A percentile compares a stretch with the other conserved stretches of the same genome.
Conservation (phyloP, 805 yeast species). For the Priceomyces melissophilus region DNA sequence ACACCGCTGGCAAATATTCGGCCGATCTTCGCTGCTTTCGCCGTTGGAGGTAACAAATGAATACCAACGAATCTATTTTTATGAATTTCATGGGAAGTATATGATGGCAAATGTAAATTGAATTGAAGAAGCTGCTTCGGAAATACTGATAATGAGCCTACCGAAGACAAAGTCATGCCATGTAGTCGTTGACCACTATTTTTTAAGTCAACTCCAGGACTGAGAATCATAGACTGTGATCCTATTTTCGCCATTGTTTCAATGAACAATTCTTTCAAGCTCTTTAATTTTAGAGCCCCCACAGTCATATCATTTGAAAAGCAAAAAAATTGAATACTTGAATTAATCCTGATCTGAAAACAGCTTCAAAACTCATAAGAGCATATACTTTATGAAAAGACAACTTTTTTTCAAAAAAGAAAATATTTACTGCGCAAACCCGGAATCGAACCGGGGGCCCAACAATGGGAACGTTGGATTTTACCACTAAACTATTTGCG, state of each 20-base stretch:
- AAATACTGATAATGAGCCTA: conserved; percentile 72
- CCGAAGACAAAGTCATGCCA: conserved; percentile 86
- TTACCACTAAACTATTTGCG: conserved; percentile 6
- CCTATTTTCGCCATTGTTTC: conserved; percentile 35
- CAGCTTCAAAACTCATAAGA: too few relatives aligned
- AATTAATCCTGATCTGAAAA: too few relatives aligned
- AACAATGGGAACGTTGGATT: conserved; percentile 6
- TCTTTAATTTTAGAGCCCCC: too few relatives aligned
- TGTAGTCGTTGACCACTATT: conserved; percentile 25
- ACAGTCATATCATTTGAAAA: too few relatives aligned
- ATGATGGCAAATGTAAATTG: conserved; percentile 82
- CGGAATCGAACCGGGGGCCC: conserved; percentile 7
- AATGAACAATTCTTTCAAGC: conserved; percentile 17
- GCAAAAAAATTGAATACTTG: too few relatives aligned
- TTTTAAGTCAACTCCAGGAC: conserved; percentile 23
- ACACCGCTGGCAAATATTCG: conserved; percentile 58
- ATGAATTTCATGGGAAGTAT: conserved; percentile 68
- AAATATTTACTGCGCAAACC: conserved; percentile 4
- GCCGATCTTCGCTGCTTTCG: conserved; percentile 55
- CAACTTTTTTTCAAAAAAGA: not conserved
- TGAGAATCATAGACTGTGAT: conserved; percentile 43
- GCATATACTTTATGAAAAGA: not conserved
- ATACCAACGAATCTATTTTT: conserved; percentile 58
- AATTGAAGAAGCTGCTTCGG: conserved; percentile 82
- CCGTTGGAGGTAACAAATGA: conserved; percentile 67